Evolutionary conservation across 805 yeast species (phyloP), one percentile per base, ranked within the genome.

Genomic region (Ogataea trehalophila): DNA sequence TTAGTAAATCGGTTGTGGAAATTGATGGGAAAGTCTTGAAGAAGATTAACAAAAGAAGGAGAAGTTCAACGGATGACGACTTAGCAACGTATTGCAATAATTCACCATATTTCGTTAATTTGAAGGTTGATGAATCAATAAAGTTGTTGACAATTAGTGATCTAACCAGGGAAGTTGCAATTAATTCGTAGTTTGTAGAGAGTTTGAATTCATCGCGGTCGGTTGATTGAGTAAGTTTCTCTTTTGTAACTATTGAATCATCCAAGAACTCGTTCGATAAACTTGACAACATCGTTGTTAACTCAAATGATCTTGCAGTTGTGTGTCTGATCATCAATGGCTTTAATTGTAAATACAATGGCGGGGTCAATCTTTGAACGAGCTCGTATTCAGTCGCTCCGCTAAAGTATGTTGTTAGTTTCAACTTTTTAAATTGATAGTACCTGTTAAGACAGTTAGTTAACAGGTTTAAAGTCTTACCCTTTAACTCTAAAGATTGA

Each of bases 391-490:
- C 52, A n/a, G 50, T 49, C 2, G 57, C 43, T n/a, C 57, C 58
- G 23, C 51, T 56, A 47, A 54, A 60, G 39, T 58, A 57, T 7
- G 67, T 69, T 61, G 52, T 80, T 74, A 68, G 77, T 39, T 73
- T 68, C 36, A 87, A 73, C 47, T 76, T 80, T 60, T 84, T 86
- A 49, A 78, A 83, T 62, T 91, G 97, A 63, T 81, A 89, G 66
- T 87, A 92, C 61, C 98, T 81, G 53, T 88, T 83, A 56, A 90
- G 75, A 23, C 83, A 77, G 55, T 80, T 82, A 15, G 95, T 80
- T 20, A 91, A 67, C 43, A 87, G 68, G 53, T 84, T 83, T 47
- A 87, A 71, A 45, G 83, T 81, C 55, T 76, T 74, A 45, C 84
- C 83, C 46, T 85, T 77, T 47, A 80, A 63, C 16, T 77, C 76